A percentile compares a stretch with the other conserved stretches of the same genome.
phyloP scores from a whole-genome alignment of 192 early-diverging fungal species.

The Rhizoclosmatium sp. region DNA sequence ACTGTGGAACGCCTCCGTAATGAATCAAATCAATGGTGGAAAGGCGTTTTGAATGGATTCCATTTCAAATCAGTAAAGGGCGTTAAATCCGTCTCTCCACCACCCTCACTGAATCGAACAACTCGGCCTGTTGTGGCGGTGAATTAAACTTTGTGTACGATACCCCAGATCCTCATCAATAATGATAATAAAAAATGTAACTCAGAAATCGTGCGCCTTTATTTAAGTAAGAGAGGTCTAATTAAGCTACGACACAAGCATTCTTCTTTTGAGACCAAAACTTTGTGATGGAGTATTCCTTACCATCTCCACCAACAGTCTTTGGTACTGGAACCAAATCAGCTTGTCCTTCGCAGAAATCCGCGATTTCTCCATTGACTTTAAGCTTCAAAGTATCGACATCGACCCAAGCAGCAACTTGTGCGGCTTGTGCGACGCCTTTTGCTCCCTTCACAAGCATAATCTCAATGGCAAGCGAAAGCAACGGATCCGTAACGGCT shows the following conservation, averaged over 20 bases:
- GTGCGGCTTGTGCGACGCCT: background rate
- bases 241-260: background rate
- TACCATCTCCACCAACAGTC: background rate
- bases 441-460: background rate
- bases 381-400: background rate
- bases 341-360: background rate
- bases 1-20: too few relatives aligned
- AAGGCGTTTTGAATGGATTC: too few relatives aligned
- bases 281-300: background rate
- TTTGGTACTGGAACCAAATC: background rate
- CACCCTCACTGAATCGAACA: too few relatives aligned
- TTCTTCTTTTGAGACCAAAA: background rate
- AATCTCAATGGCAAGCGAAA: background rate
- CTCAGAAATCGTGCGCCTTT: background rate
- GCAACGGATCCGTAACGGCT: conserved; percentile 7
- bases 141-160: too few relatives aligned
- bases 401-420: background rate
- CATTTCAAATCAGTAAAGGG: too few relatives aligned
- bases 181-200: too few relatives aligned
- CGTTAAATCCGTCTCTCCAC: too few relatives aligned
- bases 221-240: background rate
- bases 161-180: too few relatives aligned
- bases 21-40: too few relatives aligned
- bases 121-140: too few relatives aligned
- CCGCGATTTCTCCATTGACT: background rate